Base-by-base conservation (phyloP, 768 basidiomycete species). In the Rhizopogon rudus region DNA sequence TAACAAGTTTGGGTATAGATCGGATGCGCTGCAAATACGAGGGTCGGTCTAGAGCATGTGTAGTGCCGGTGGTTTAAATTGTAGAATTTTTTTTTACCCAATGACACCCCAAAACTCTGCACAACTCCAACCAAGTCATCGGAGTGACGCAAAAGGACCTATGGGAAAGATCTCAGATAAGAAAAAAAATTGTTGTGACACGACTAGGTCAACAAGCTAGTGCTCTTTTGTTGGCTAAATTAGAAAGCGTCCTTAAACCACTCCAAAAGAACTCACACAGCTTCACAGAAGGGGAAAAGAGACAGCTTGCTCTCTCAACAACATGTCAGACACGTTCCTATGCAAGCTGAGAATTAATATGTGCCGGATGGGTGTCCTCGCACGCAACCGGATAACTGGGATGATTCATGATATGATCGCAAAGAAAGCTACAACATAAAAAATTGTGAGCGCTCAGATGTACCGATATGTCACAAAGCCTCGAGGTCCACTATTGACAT, bases 101-200 rank as follows among this genome's bases (percentile, higher is more conserved):
- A 35, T 31, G 45, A 46, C 13, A 48, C 45, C 48, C 48, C 22
- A 25, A 37, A 49, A 37, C 1, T 37, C 48, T 46, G 35, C 35
- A 25, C 35, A 37, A 37, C 35, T 37, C 35, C 22, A 20, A 35
- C 48, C 35, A 37, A 37, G 20, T 10, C 20, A 35, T 37, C 33
- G 31, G 35, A 37, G 48, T 9, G 22, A 16, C 9, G 39, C 22
- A 25, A 49, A 49, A 25, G 48, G 35, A 37, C 48, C 13, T 49
- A 49, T 49, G 33, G 33, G 14, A 49, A 37, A 37, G 48, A 49
- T 49, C 48, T 49, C 35, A 49, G 35, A 49, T 49, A 49, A 49
- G 48, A 37, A 37, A 37, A 22, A 35, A 48, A 49, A 49, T 20
- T 20, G 8, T 5, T 35, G 20, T 48, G 31, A 33, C 31, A 33